These are phyloP conservation scores for Sphaerobolus stellatus DNA, from an alignment of 1,284 basidiomycete species.

Conservation along the genomic window DNA sequence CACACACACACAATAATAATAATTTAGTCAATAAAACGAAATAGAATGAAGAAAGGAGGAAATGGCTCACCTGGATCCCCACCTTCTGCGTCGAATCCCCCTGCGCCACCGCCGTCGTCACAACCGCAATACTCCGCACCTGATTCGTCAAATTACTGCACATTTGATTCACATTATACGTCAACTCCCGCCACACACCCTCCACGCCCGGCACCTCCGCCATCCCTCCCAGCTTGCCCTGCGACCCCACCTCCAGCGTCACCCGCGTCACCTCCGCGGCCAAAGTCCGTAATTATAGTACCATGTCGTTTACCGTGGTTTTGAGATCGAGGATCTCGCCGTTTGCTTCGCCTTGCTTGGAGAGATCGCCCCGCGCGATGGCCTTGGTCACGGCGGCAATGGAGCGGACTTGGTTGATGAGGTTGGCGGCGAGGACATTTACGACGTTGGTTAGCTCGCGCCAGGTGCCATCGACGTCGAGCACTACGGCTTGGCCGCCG, in stretches of 20 bases:
- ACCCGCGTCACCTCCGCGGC: slow-evolving; percentile 97
- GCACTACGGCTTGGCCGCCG: slow-evolving; percentile 88
- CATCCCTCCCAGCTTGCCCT: slow-evolving; percentile 89
- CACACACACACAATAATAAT: neutral
- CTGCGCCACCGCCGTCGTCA: slow-evolving; percentile 81
- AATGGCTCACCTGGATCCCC: slow-evolving; percentile 54
- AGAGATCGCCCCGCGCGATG: slow-evolving; percentile 92
- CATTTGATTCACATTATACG: slow-evolving; percentile 62
- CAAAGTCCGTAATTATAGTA: slow-evolving; percentile 81
- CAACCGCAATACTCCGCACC: slow-evolving; percentile 88
- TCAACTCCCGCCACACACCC: slow-evolving; percentile 92
- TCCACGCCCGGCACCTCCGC: slow-evolving; percentile 92
- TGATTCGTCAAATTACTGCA: slow-evolving; percentile 80
- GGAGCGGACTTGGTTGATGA: slow-evolving; percentile 92
- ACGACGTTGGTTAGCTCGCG: slow-evolving; percentile 86
- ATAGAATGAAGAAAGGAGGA: neutral
- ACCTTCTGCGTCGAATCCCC: slow-evolving; percentile 67
- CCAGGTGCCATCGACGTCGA: slow-evolving; percentile 95
- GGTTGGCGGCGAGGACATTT: slow-evolving; percentile 90
- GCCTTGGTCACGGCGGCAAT: slow-evolving; percentile 97
- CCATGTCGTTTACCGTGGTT: slow-evolving; percentile 98
- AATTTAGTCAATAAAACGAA: slow-evolving; percentile 72
- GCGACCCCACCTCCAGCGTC: slow-evolving; percentile 88
- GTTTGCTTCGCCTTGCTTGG: slow-evolving; percentile 92
- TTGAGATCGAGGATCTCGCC: slow-evolving; percentile 97